Evolutionary conservation across 441 rosid genomes (phyloP), one percentile per base, ranked within the genome.

Genomic region (Corymbia calophylla): DNA sequence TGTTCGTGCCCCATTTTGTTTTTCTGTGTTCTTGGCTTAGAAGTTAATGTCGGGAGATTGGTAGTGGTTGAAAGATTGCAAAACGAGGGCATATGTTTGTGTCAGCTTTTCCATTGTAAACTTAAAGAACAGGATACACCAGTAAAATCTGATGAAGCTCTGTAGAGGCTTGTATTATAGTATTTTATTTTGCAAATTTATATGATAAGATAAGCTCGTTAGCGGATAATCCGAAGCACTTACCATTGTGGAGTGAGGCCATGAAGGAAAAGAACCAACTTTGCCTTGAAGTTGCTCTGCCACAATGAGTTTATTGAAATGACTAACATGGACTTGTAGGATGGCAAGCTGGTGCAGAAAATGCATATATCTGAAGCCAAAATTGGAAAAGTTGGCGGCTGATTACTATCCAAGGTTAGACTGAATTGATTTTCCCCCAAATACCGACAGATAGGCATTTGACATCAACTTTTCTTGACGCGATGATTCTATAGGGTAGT

Each of bases 301-400:
- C 31, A 55, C 44, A 14, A 51, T 47, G 39, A n/a, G 16, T 53
- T 18, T 84, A 84, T 56, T 88, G 48, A 82, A 86, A 60, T 77
- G 87, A 88, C 86, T 88, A 89, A 31, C 31, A 35, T 93, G 92
- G 90, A 84, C 88, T 90, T 94, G 95, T 93, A 97, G 99, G 99
- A 95, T 95, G 96, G 99, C 99, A 70, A 94, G 92, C 92, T 97
- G 99, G 99, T 97, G 99, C 93, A 95, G 98, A 90, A 97, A 98
- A 93, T 97, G 99, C 90, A 94, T 97, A 86, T 97, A 94, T 92
- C 92, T 98, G 91, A 96, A 94, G 90, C 99, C 99, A 1, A 95
- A 97, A 89, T 92, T 95, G 94, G 96, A 96, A 92, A 97, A 94
- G 94, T 93, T 98, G 88, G 98, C 99, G 64, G 97, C 97, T 90